These are phyloP conservation scores for Populus alba DNA, from an alignment of 345 rosid genomes.

Conservation along the genomic window DNA sequence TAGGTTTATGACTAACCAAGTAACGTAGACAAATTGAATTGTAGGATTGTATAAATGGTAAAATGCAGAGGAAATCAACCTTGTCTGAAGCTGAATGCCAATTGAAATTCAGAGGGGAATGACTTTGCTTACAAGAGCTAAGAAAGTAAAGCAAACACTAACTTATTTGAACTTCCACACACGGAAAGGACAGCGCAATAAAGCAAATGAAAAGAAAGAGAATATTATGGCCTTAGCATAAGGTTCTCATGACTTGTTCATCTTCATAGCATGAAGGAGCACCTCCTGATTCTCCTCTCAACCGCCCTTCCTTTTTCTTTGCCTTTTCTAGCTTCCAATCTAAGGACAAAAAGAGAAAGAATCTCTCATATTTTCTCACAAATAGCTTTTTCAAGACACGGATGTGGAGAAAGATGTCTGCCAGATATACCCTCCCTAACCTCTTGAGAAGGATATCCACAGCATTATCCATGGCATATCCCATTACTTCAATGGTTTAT, in stretches of 20 bases:
- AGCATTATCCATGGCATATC: constrained; percentile 21
- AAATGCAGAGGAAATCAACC: background rate
- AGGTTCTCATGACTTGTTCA: background rate
- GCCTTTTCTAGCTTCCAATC: background rate
- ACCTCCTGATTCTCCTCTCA: background rate
- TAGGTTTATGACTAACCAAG: no score
- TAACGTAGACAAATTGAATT: no score
- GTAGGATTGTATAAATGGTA: no score
- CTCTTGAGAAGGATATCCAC: background rate
- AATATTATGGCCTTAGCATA: background rate
- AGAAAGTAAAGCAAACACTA: background rate
- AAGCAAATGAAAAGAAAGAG: background rate
- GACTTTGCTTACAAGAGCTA: background rate
- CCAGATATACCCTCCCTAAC: background rate
- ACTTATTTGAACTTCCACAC: background rate
- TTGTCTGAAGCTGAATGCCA: background rate
- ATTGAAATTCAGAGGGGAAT: background rate
- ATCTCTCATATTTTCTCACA: background rate
- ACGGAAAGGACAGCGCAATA: background rate
- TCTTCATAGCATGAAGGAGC: background rate
- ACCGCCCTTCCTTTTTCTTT: background rate
- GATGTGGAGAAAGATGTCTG: background rate
- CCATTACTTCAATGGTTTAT: constrained; percentile 21
- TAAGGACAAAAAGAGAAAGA: constrained; percentile 4
- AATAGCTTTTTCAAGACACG: background rate